A percentile compares a stretch with the other conserved stretches of the same genome.
Conservation (phyloP, 2,329 filamentous ascomycete genomes). For the Scedosporium minutisporum region DNA sequence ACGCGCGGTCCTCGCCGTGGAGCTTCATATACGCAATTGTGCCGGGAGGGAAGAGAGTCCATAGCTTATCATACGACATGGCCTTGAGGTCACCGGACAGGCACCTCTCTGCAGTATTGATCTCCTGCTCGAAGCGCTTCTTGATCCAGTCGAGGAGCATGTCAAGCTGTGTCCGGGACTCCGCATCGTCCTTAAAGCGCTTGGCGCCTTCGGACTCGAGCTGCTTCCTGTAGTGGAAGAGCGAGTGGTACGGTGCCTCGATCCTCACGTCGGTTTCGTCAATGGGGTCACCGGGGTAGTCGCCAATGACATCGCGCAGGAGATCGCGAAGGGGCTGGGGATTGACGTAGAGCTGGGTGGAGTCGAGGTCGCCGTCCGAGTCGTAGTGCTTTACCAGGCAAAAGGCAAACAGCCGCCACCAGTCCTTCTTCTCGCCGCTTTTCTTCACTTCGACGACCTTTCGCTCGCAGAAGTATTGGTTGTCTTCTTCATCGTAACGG, state of each 20-base stretch:
- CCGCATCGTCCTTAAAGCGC: slow-evolving; percentile 68
- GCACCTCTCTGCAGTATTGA: slow-evolving; percentile 65
- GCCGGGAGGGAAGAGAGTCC: slow-evolving; percentile 18
- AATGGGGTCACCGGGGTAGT: slow-evolving; percentile 51
- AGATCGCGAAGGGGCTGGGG: slow-evolving; percentile 68
- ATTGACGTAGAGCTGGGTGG: slow-evolving; percentile 73
- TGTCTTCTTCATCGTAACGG: slow-evolving; percentile 1
- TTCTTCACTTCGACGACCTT: not conserved
- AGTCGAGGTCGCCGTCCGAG: slow-evolving; percentile 69
- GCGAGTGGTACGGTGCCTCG: not conserved
- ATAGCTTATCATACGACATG: slow-evolving; percentile 67
- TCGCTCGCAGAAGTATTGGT: slow-evolving; percentile 3
- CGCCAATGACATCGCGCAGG: slow-evolving; percentile 28
- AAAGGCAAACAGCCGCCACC: slow-evolving; percentile 70
- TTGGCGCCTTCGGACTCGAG: slow-evolving; percentile 64
- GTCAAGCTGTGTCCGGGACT: slow-evolving; percentile 56
- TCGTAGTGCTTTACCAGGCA: slow-evolving; percentile 78
- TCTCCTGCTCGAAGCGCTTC: slow-evolving; percentile 72
- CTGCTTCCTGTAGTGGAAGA: slow-evolving; percentile 36
- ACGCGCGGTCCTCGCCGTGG: not conserved
- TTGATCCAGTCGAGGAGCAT: slow-evolving; percentile 65
- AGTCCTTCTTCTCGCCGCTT: not conserved
- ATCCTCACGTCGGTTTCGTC: slow-evolving; percentile 39
- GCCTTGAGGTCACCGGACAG: slow-evolving; percentile 59
- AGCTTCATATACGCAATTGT: slow-evolving; percentile 2